Evolutionary conservation across 1,284 basidiomycete species (phyloP).

Genomic region (Pseudozyma sp.): DNA sequence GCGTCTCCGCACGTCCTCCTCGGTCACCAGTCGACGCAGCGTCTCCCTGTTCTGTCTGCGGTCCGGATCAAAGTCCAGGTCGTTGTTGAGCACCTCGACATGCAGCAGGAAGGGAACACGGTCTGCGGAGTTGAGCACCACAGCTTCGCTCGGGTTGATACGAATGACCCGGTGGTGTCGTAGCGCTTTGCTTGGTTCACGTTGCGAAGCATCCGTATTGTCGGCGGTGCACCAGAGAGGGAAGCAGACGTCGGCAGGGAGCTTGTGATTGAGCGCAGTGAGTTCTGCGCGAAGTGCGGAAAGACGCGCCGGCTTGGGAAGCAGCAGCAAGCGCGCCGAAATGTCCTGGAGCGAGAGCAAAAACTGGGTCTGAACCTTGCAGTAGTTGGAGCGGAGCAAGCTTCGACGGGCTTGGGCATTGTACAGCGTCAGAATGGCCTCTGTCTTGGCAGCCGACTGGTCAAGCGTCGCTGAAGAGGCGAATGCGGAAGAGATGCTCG

Average conservation of each 20-base stretch:
- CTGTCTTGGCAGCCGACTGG: conserved; percentile 65
- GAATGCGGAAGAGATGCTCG: conserved; percentile 70
- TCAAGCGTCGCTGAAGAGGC: conserved; percentile 71
- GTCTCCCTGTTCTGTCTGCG: conserved; percentile 81
- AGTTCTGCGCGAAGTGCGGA: conserved; percentile 95
- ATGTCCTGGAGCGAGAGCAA: conserved; percentile 90
- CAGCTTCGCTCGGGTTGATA: conserved; percentile 96
- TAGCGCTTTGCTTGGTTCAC: conserved; percentile 7
- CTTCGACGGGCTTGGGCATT: conserved; percentile 50
- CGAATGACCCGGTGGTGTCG: conserved; percentile 94
- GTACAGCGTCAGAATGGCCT: conserved; percentile 58
- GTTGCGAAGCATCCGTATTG: conserved; percentile 31
- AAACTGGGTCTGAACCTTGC: conserved; percentile 90
- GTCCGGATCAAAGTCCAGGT: conserved; percentile 94
- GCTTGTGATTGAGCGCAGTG: conserved; percentile 92
- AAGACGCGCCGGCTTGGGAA: conserved; percentile 92
- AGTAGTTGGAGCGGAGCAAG: conserved; percentile 74
- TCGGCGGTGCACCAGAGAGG: conserved; percentile 84
- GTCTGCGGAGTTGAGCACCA: conserved; percentile 98
- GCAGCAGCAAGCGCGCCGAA: conserved; percentile 87
- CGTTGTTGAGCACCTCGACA: conserved; percentile 89
- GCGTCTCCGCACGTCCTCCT: conserved; percentile 73
- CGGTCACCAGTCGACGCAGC: conserved; percentile 82
- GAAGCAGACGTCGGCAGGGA: conserved; percentile 91
- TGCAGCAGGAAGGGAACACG: conserved; percentile 92